Base-by-base conservation (phyloP, 75 land plant genomes). In the Ceratopteris richardii region DNA sequence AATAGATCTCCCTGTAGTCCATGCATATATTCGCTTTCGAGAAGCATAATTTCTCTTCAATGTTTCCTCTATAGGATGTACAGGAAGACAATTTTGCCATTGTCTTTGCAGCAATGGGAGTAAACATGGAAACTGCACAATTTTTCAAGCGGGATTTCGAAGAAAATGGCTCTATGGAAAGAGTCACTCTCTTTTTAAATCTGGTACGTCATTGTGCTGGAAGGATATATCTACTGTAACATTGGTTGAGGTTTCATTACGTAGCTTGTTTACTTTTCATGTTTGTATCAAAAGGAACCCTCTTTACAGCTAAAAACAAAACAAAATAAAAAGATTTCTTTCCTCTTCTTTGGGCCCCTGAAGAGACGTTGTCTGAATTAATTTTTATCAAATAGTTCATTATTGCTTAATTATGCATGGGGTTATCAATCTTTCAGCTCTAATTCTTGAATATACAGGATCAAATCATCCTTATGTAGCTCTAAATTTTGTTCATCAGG, bases 61-160 rank as follows among this genome's bases (percentile, higher is more conserved):
- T 31, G 13, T 58, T 31, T 39, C 47, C 16, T 58, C 22, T 21
- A 27, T 73, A 93, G 98, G 88, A 66, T 66, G 83, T 59, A 19
- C 82, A 60, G 58, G 98, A 86, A 59, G 96, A 93, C 77, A 93
- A 93, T 67, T 93, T 93, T 73, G 96, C 95, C 40, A 93, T 89
- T 70, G 98, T 93, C 4, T 93, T 93, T 79, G 98, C 98, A 13
- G 98, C 98, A 46, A 93, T 93, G 96, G 98, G 96, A 43, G 98
- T 88, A 7, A 93, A 89, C 71, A 93, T 93, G 98, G 98, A 93
- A 66, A 93, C 98, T 27, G 98, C 98, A 22, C 90, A 86, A 31
- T 93, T 93, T 67, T 93, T 93, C 68, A 93, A 93, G 55, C 86
- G 98, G 28, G 98, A 93, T 70, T 93, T 93, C 70, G 98, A 93